Percentiles rank a stretch among this genome's conserved stretches.
Evolutionary conservation across 805 yeast genomes (phyloP).

Genomic region (Kluyveromyces starmeri): DNA sequence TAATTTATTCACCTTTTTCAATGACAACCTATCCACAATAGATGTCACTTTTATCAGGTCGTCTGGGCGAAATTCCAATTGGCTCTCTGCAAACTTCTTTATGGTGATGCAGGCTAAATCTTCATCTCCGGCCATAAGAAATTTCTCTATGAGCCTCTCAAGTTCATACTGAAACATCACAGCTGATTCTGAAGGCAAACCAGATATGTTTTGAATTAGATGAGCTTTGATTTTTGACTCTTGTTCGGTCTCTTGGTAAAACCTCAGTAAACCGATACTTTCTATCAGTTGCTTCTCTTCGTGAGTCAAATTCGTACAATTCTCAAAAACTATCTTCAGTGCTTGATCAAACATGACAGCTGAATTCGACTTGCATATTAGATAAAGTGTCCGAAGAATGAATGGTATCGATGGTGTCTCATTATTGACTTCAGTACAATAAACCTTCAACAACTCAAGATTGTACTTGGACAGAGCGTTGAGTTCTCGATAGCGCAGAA

Average conservation of each 20-base stretch:
- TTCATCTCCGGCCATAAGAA: slow-evolving; percentile 1
- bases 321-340: slow-evolving; percentile 3
- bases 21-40: slow-evolving; percentile 6
- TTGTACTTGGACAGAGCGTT: slow-evolving; percentile 16
- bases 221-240: slow-evolving; percentile 10
- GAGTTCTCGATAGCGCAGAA: slow-evolving; percentile 6
- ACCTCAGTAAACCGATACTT: slow-evolving; percentile 11
- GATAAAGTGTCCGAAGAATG: background rate
- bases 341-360: slow-evolving; percentile 7
- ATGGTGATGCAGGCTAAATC: background rate
- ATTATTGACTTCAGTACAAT: slow-evolving; percentile 4
- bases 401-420: slow-evolving; percentile 1
- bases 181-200: background rate
- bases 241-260: slow-evolving; percentile 19
- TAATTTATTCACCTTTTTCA: background rate
- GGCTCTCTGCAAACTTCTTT: background rate
- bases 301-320: background rate
- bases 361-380: slow-evolving; percentile 15
- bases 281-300: slow-evolving; percentile 4
- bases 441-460: slow-evolving; percentile 13
- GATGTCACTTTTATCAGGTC: slow-evolving; percentile 3
- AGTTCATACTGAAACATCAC: background rate
- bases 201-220: slow-evolving; percentile 4
- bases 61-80: background rate
- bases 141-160: slow-evolving; percentile 1